Percentiles rank a stretch among this genome's conserved stretches.
Conservation (phyloP, 768 basidiomycete genomes). For the Mycena galopus region DNA sequence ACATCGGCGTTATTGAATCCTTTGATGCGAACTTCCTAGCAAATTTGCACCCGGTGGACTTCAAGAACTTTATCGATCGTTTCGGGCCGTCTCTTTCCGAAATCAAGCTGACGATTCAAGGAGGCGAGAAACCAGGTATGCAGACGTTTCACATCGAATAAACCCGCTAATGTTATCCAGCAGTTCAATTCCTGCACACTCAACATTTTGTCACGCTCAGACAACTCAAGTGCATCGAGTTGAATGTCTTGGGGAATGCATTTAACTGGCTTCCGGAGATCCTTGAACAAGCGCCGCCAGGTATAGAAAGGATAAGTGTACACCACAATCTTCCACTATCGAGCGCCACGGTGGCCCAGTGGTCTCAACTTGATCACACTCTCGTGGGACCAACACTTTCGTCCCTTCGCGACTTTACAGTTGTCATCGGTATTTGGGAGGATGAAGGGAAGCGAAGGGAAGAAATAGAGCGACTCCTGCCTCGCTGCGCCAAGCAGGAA, state of each 20-base stretch:
- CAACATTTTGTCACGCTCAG: not conserved
- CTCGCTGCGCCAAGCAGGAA: too few relatives aligned
- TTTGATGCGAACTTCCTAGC: not conserved
- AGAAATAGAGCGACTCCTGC: too few relatives aligned
- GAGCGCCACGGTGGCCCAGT: too few relatives aligned
- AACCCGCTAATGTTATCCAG: not conserved
- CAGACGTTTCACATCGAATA: not conserved
- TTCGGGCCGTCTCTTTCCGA: not conserved
- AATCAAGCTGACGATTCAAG: not conserved
- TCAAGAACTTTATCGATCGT: not conserved
- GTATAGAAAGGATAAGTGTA: not conserved
- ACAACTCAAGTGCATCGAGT: not conserved
- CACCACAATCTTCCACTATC: not conserved
- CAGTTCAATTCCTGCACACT: not conserved
- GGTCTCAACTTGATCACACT: too few relatives aligned
- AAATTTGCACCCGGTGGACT: not conserved
- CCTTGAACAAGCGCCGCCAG: not conserved
- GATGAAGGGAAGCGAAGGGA: too few relatives aligned
- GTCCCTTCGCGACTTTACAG: too few relatives aligned
- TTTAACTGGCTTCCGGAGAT: not conserved
- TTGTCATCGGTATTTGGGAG: too few relatives aligned
- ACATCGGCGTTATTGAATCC: not conserved
- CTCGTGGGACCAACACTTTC: too few relatives aligned
- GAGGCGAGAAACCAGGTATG: not conserved
- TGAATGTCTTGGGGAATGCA: not conserved